Percentiles rank a stretch among this genome's conserved stretches.
These are phyloP conservation scores for Nakaseomyces delphensis DNA, from an alignment of 1,139 yeast species.

Conservation along the genomic window DNA sequence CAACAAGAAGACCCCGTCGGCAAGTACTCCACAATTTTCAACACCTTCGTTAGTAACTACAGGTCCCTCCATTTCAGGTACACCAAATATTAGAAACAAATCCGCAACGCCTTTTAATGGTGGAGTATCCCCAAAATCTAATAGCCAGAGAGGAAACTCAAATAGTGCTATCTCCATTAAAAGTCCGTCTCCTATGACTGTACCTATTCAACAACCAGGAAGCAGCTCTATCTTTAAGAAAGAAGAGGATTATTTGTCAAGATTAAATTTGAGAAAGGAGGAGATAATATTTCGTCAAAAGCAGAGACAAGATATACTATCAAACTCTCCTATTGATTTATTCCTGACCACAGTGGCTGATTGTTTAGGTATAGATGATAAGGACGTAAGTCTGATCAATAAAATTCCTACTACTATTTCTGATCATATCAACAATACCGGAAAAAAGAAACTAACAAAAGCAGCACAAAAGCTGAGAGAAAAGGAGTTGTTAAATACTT, in stretches of 20 bases:
- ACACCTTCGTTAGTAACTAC: conserved; percentile 6
- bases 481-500: conserved; percentile 25
- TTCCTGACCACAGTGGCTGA: conserved; percentile 31
- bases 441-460: conserved; percentile 28
- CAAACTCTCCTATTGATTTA: conserved; percentile 27
- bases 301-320: conserved; percentile 30
- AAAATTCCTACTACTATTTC: conserved; percentile 23
- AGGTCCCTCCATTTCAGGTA: conserved; percentile 8
- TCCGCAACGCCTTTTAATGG: conserved; percentile 1
- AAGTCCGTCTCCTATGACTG: conserved; percentile 12
- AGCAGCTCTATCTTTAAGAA: conserved; percentile 2
- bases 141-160: background rate
- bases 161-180: background rate
- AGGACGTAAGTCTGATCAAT: conserved; percentile 22
- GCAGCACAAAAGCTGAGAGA: conserved; percentile 29
- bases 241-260: conserved; percentile 27
- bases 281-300: conserved; percentile 29
- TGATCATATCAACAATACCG: conserved; percentile 29
- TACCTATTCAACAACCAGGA: conserved; percentile 8
- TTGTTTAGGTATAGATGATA: conserved; percentile 27
- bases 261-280: conserved; percentile 24
- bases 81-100: conserved; percentile 2
- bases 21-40: conserved; percentile 10
- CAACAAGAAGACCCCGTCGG: conserved; percentile 1
- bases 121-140: conserved; percentile 1